Conservation (phyloP, 2,329 filamentous ascomycete genomes). For the Pleoardoris graminearum region DNA sequence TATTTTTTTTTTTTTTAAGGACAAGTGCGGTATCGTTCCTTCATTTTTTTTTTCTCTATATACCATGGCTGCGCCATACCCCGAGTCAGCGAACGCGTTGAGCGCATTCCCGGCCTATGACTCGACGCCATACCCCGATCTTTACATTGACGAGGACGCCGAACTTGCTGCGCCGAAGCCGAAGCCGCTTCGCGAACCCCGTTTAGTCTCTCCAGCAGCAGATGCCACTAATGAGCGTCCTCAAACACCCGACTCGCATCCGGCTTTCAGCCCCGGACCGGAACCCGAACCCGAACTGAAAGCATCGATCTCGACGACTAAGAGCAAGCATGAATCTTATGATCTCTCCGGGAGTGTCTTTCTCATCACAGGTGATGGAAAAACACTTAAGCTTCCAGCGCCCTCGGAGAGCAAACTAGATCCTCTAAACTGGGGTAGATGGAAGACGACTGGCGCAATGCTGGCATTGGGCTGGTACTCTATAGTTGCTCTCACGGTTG, state of each 20-base stretch:
- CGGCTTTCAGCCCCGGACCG: background rate
- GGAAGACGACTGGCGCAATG: constrained; percentile 26
- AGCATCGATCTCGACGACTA: background rate
- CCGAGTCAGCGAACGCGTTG: too few relatives aligned
- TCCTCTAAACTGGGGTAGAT: constrained; percentile 29
- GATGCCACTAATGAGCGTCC: background rate
- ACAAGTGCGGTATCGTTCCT: too few relatives aligned
- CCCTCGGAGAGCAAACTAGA: constrained; percentile 30
- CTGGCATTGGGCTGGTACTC: constrained; percentile 22
- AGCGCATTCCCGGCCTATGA: too few relatives aligned
- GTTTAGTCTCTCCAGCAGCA: background rate
- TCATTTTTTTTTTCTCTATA: too few relatives aligned
- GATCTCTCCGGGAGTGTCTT: constrained; percentile 29
- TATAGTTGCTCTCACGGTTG: constrained; percentile 17
- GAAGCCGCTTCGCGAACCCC: constrained; percentile 1
- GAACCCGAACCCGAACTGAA: background rate
- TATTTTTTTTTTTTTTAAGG: too few relatives aligned
- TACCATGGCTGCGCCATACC: too few relatives aligned
- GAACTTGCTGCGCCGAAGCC: background rate
- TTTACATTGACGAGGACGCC: constrained; percentile 7
- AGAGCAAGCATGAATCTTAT: constrained; percentile 31
- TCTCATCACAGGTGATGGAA: constrained; percentile 28
- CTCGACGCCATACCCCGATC: too few relatives aligned
- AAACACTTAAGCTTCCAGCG: constrained; percentile 27
- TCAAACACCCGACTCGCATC: background rate